Evolutionary conservation across 768 basidiomycete genomes (phyloP), one percentile per base, ranked within the genome.

Genomic region (Termitomyces titanicus): DNA sequence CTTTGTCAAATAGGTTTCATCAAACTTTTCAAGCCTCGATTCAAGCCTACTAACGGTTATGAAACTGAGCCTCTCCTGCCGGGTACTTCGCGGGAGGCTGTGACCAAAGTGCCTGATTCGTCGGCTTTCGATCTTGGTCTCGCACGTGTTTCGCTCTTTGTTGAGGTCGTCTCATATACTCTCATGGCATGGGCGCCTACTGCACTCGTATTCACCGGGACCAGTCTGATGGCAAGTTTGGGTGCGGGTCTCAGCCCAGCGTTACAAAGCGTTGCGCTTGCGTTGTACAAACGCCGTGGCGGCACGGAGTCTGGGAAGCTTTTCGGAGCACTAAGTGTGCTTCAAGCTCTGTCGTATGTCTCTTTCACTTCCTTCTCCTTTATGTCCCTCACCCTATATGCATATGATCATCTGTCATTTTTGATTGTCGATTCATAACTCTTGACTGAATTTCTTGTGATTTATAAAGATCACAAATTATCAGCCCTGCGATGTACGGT

Each of bases 301-400:
- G 80, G 84, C 2, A 75, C 74, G 13, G 88, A 93, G 63, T 73
- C 78, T 12, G 94, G 92, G 3, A 78, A 74, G 61, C 74, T 97
- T 17, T 94, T 94, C 63, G 94, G 92, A 12, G 92, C 84, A 3
- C 61, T 94, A 54, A 84, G 86, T 53, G 88, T 94, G 27, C 60
- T 92, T 3, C 82, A 88, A 57, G 83, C 88, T 5, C 64, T 92
- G 10, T 76, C 84, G 83, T 86, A 57, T 15, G 72, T 69, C 13
- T 29, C 40, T 43, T 40, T 35, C 18, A 27, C 27, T 42, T 44
- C 9, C 39, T 18, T 42, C 25, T 27, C 33, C 24, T 6, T 35
- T 15, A 37, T 15, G 17, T 18, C 34, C n/a, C 46, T 35, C 10
- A 54, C 49, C 49, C 17, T 11, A 4, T 8, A 8, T 25, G 5